Percentiles rank a stretch among this genome's conserved stretches.
These are phyloP conservation scores for Alternaria gansuensis DNA, from an alignment of 2,329 filamentous ascomycete species.

Conservation along the genomic window DNA sequence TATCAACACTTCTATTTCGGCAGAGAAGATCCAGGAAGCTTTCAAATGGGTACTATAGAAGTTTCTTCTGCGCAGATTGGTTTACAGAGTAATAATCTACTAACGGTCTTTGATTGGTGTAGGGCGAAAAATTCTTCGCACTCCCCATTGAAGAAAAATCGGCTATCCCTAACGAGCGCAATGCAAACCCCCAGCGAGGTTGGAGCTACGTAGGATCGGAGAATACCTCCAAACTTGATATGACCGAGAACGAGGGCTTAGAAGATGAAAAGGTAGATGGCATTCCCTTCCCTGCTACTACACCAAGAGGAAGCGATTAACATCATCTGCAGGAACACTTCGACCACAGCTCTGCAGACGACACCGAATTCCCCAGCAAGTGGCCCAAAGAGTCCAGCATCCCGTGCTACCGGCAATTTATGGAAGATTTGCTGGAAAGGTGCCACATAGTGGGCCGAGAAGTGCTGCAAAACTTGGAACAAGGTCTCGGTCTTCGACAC, in stretches of 20 bases:
- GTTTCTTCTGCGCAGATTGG: too few species aligned
- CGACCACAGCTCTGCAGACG: constrained; percentile 2
- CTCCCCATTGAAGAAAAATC: constrained; percentile 15
- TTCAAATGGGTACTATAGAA: constrained; percentile 7
- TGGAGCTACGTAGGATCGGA: constrained; percentile 18
- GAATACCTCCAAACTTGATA: constrained; percentile 13
- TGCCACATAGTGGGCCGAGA: constrained; percentile 15
- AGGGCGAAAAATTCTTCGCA: constrained; percentile 22
- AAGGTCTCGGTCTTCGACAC: constrained; percentile 10
- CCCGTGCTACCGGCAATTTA: constrained; percentile 24
- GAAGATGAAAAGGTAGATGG: constrained; percentile 18
- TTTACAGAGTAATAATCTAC: too few species aligned
- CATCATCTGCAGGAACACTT: constrained; percentile 9
- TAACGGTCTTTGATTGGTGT: not conserved
- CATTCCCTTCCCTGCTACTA: too few species aligned
- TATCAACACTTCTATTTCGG: not conserved
- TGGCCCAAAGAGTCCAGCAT: constrained; percentile 12
- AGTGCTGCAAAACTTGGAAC: constrained; percentile 23
- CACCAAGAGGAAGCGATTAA: too few species aligned
- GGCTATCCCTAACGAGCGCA: constrained; percentile 12
- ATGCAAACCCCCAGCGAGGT: constrained; percentile 24
- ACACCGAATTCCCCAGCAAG: constrained; percentile 11
- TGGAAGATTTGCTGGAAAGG: constrained; percentile 24
- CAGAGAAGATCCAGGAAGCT: not conserved
- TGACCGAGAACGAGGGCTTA: constrained; percentile 3